Evolutionary conservation across 2,329 filamentous ascomycete genomes (phyloP), one percentile per base, ranked within the genome.

Genomic region (Nothophoma quercina): DNA sequence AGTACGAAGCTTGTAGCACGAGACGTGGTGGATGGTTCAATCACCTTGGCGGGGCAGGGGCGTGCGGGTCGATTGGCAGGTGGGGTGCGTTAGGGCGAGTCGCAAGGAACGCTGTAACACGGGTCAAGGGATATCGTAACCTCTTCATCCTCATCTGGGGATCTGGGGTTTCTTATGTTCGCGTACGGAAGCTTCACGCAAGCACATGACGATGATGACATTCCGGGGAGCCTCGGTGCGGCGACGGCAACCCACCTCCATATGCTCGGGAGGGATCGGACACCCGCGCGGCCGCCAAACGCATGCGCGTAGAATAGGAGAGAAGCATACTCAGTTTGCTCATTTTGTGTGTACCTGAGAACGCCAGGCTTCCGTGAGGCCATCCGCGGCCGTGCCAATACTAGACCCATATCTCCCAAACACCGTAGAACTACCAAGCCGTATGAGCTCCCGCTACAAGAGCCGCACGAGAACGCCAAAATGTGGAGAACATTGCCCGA

Each of bases 371-470:
- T 51, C 58, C 61, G 57, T 53, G 48, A 58, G 48, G 47, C 57
- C 63, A 59, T 72, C 70, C 69, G 70, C 70, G 70, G 70, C 70
- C 70, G 70, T 60, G 51, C 63, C 60, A 53, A 53, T 53, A 26
- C 47, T 49, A 60, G 58, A 51, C 58, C 63, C 58, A 56, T 44
- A 54, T 44, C 44, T 55, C 57, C 61, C 33, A 63, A 68, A 68
- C 68, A 63, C 65, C 62, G 33, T 49, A 38, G 36, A 48, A 46
- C 18, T 52, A 44, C 26, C 44, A 55, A 51, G 56, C 34, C 39
- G 30, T 48, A 42, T 53, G 43, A 48, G 36, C 45, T 48, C n/a
- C 50, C 42, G 50, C 42, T 43, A 38, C 50, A 34, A 46, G 46
- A 55, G 45, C 52, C 46, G 32, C 36, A 50, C 45, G 40, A 49